Conservation (phyloP, 2,329 filamentous ascomycete genomes). For the Fusarium guadeloupense region DNA sequence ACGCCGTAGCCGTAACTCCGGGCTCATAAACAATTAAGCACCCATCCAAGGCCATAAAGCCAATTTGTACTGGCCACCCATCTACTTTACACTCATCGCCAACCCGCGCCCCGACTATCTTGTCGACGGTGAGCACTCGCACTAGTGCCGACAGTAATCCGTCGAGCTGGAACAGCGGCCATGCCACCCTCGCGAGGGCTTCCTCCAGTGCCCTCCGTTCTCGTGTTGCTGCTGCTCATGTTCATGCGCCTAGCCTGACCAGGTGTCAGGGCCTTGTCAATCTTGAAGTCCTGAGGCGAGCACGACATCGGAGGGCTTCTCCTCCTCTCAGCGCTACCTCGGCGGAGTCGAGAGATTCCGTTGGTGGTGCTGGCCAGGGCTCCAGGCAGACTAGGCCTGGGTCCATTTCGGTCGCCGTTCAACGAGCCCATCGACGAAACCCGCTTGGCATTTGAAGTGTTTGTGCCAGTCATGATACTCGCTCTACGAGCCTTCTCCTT, state of each 20-base stretch:
- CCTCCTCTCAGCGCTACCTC: conserved; percentile 60
- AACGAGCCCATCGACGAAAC: conserved; percentile 57
- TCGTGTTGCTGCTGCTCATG: conserved; percentile 56
- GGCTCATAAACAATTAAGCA: conserved; percentile 38
- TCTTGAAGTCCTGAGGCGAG: conserved; percentile 55
- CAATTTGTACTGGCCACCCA: conserved; percentile 18
- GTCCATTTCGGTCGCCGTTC: conserved; percentile 39
- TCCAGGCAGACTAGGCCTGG: conserved; percentile 52
- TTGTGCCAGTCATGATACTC: conserved; percentile 50
- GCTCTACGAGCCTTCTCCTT: conserved; percentile 54
- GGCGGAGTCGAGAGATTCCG: conserved; percentile 64
- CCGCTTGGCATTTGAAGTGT: conserved; percentile 52
- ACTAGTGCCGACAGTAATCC: conserved; percentile 52
- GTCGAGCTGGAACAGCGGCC: conserved; percentile 43
- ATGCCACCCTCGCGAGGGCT: conserved; percentile 39
- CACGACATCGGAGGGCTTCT: conserved; percentile 64
- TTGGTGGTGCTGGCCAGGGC: conserved; percentile 61
- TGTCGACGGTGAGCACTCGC: conserved; percentile 44
- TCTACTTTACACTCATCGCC: conserved; percentile 42
- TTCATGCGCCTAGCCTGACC: conserved; percentile 69
- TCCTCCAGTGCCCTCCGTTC: conserved; percentile 41
- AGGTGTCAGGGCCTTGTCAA: conserved; percentile 57
- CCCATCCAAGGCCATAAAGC: conserved; percentile 34
- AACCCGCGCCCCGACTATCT: conserved; percentile 43
- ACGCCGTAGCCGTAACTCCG: conserved; percentile 39